Evolutionary conservation across 2,329 filamentous ascomycete species (phyloP).

Genomic region (Penicillium sp.): DNA sequence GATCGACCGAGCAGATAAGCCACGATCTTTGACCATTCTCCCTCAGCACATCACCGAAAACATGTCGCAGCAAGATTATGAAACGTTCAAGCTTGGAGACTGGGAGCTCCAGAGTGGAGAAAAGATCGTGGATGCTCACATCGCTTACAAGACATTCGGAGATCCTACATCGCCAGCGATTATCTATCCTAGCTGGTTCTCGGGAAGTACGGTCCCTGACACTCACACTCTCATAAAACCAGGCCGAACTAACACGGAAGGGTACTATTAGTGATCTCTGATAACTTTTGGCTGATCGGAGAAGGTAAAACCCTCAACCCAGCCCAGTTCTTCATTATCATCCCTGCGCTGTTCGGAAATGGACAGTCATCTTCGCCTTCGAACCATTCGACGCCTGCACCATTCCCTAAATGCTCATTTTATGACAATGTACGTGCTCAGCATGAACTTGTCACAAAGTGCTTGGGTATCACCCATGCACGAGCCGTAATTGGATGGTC

Average conservation of each 20-base stretch:
- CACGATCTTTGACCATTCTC: too few relatives aligned
- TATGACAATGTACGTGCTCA: constrained; percentile 74
- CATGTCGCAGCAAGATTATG: constrained; percentile 42
- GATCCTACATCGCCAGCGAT: constrained; percentile 65
- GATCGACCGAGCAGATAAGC: neutral
- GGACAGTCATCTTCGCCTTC: constrained; percentile 70
- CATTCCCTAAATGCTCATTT: constrained; percentile 67
- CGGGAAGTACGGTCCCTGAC: constrained; percentile 53
- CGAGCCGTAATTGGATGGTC: constrained; percentile 70
- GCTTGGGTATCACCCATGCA: constrained; percentile 63
- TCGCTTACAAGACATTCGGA: constrained; percentile 79
- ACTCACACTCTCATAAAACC: too few relatives aligned
- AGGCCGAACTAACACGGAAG: too few relatives aligned
- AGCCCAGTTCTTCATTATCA: constrained; percentile 68
- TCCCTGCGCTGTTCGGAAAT: constrained; percentile 71
- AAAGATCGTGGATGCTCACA: constrained; percentile 65
- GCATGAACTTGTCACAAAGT: constrained; percentile 66
- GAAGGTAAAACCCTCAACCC: constrained; percentile 68
- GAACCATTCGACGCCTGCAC: constrained; percentile 58
- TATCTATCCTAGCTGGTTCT: constrained; percentile 79
- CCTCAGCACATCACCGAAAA: neutral
- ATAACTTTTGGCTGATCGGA: constrained; percentile 77
- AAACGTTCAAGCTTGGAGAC: constrained; percentile 65
- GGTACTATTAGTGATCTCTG: constrained; percentile 64
- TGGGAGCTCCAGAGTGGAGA: constrained; percentile 69